Evolutionary conservation across 768 basidiomycete species (phyloP), one percentile per base, ranked within the genome.

Genomic region (Leccinum subgranulosum): DNA sequence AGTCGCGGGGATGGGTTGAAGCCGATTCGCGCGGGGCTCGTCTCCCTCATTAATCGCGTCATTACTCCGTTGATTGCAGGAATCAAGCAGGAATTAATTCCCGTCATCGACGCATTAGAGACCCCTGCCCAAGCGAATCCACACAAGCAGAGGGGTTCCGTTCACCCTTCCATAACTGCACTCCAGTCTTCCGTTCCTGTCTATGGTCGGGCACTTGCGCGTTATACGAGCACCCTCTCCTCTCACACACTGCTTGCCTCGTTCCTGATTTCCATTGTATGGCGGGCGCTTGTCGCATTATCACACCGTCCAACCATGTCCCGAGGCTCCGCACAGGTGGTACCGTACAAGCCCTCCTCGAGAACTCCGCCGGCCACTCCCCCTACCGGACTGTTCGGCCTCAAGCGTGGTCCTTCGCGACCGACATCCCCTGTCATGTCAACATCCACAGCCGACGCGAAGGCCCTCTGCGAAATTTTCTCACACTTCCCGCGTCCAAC

Each of bases 221-320:
- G 83, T 12, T 87, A 84, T 68, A 83, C 84, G 8, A 69, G 77
- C 6, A 79, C 81, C 12, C 70, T 77, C 12, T 67, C 79, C 9
- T 79, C 86, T 0, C 87, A 93, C 62, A 74, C 82, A 15, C 73
- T 79, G 1, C 77, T 92, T 15, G 88, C 88, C 1, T 82, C 85
- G 3, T 80, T 91, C 61, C 78, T 90, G 60, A 90, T 92, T 63
- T 84, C 84, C 17, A 70, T 89, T 1, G 73, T 89, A 2, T 93
- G 91, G 90, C 85, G 82, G 21, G 84, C 81, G 8, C 76, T 92
- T 52, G 83, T 91, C 27, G 86, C 88, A 21, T 66, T 92, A 29
- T 79, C 87, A 11, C 80, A 88, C 68, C 82, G 91, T n/a, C 67
- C 72, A 6, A 73, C 77, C 10, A 74, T 78, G 3, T 73, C 80